A percentile compares a stretch with the other conserved stretches of the same genome.
phyloP scores from a whole-genome alignment of 2,329 filamentous ascomycete genomes.

The Scedosporium aurantiacum region DNA sequence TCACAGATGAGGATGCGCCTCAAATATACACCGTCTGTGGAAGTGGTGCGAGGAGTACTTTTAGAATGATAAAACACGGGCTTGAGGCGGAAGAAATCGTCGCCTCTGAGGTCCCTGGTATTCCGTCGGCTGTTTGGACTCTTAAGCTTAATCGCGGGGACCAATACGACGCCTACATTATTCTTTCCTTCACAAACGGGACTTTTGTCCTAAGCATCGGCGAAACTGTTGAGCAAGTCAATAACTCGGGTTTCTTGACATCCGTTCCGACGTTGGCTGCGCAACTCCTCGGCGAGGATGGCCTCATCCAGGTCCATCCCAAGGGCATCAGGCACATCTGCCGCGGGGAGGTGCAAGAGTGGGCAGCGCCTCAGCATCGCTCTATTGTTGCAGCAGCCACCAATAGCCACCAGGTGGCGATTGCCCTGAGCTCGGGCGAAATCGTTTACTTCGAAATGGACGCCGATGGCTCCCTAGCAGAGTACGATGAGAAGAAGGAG shows the following conservation, averaged over 20 bases:
- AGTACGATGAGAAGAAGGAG: constrained; percentile 90
- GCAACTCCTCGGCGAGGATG: constrained; percentile 87
- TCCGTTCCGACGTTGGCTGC: constrained; percentile 83
- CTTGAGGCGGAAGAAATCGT: constrained; percentile 90
- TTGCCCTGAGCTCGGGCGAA: constrained; percentile 89
- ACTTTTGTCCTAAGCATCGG: constrained; percentile 91
- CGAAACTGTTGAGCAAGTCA: constrained; percentile 92
- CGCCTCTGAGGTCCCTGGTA: constrained; percentile 80
- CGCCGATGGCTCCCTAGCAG: constrained; percentile 74
- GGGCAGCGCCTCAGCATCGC: constrained; percentile 84
- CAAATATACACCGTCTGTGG: constrained; percentile 94
- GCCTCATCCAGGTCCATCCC: constrained; percentile 89
- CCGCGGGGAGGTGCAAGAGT: constrained; percentile 72
- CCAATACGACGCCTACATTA: constrained; percentile 85
- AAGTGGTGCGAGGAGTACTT: constrained; percentile 76
- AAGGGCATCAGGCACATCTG: constrained; percentile 89
- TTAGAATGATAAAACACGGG: constrained; percentile 86
- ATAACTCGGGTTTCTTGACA: constrained; percentile 82
- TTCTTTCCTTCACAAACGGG: constrained; percentile 83
- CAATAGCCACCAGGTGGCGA: constrained; percentile 85
- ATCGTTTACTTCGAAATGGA: constrained; percentile 99
- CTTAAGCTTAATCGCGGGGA: constrained; percentile 75
- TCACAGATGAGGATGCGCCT: constrained; percentile 85
- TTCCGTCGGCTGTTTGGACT: constrained; percentile 91
- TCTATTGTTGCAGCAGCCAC: constrained; percentile 92